Base-by-base conservation (phyloP, 2,329 filamentous ascomycete species). In the Aspergillus neotritici region DNA sequence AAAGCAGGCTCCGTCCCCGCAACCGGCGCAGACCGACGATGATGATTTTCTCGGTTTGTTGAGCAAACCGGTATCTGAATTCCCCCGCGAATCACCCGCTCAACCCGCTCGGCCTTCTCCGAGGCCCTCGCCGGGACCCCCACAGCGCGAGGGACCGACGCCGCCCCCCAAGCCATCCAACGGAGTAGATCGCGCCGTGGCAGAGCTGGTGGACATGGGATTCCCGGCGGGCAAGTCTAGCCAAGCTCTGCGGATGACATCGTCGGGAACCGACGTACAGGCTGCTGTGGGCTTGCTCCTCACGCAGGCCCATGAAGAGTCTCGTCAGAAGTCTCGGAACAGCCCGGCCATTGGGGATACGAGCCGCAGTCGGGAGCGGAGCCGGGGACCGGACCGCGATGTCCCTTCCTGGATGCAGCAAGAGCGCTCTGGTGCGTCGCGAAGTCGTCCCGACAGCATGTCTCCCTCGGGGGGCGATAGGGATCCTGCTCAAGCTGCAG, bases 171-270 rank as follows among this genome's bases (percentile, higher is more conserved):
- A 55, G 37, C 57, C 64, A 2, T 56, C 56, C 2, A 71, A 70
- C 55, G 80, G 79, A 1, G 82, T 84, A 45, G 88, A 95, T 58
- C 80, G 79, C 53, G 87, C 89, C 8, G 79, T 97, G 17, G 87
- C 87, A 8, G 88, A 97, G 62, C 71, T 98, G 17, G 82, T 96
- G 3, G 91, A 96, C 53, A 97, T 97, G 80, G 93, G 93, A 0
- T 98, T 98, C 56, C 82, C 87, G 0, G 77, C 82, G 0, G 87
- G 94, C 46, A 88, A 89, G 57, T 85, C 93, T n/a, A 78, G 79
- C 41, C 76, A 84, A 49, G 93, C 89, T 4, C 68, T 98, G 32
- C 81, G 82, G 9, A 84, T 88, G 57, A 95, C 86, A 28, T 84
- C 87, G 4, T 83, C 82, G 3, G 87, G 87, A 2, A 69, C 82